Percentiles rank a stretch among this genome's conserved stretches.
Evolutionary conservation across 441 rosid species (phyloP).

Genomic region (Erysimum cheiri): DNA sequence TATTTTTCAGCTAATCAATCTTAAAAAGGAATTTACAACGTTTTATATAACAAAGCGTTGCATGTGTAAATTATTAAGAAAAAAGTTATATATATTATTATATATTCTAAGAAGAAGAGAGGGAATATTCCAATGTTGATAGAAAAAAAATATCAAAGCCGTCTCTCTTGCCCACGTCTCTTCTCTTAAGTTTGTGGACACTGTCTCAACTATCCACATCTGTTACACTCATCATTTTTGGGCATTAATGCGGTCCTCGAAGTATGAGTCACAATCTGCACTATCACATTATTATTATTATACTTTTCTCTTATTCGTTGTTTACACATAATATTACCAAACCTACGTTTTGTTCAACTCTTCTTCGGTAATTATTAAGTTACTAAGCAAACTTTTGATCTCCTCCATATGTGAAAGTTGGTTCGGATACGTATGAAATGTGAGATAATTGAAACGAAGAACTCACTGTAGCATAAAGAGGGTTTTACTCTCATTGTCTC

Average conservation of each 20-base stretch:
- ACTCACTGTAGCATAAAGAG: background rate
- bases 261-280: constrained; percentile 31
- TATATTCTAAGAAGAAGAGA: background rate
- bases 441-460: background rate
- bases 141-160: background rate
- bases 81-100: background rate
- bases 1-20: background rate
- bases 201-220: constrained; percentile 34
- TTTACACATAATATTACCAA: background rate
- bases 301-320: background rate
- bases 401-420: background rate
- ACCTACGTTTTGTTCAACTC: constrained; percentile 4
- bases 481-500: background rate
- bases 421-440: background rate
- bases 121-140: constrained; percentile 24
- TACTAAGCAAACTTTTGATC: background rate
- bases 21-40: background rate
- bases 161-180: constrained; percentile 28
- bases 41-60: background rate
- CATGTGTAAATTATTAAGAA: background rate
- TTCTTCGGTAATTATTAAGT: background rate
- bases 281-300: background rate
- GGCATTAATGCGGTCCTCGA: constrained; percentile 32
- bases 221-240: constrained; percentile 34
- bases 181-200: constrained; percentile 32